These are phyloP conservation scores for Hypoxylon sp. DNA, from an alignment of 2,329 filamentous ascomycete genomes.

Conservation along the genomic window DNA sequence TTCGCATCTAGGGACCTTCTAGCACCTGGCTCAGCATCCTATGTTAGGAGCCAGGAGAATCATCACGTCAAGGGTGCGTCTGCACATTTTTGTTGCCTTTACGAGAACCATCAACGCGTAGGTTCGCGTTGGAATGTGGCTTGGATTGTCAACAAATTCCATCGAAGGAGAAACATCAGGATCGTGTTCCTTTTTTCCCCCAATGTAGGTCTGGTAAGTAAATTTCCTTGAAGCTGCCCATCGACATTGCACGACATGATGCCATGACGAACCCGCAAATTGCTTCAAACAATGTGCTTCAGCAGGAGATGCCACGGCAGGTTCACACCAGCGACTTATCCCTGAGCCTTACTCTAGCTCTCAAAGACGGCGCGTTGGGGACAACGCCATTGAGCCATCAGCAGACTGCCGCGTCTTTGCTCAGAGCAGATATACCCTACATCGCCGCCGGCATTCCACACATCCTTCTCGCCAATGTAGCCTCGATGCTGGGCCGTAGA, in stretches of 20 bases:
- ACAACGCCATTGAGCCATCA: conserved; percentile 47
- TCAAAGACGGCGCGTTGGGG: conserved; percentile 44
- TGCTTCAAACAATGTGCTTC: conserved; percentile 2
- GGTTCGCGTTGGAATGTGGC: conserved; percentile 28
- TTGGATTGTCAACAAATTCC: conserved; percentile 31
- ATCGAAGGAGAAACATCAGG: conserved; percentile 8
- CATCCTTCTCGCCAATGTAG: conserved; percentile 31
- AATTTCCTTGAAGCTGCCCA: not conserved
- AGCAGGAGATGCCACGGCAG: conserved; percentile 8
- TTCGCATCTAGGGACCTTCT: not conserved
- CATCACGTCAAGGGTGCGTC: not conserved
- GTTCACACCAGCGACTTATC: conserved; percentile 19
- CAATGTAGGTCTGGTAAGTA: not conserved
- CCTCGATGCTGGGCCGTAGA: conserved; percentile 16
- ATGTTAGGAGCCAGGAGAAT: conserved; percentile 1
- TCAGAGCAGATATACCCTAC: conserved; percentile 41
- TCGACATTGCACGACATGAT: conserved; percentile 15
- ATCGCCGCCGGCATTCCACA: conserved; percentile 34
- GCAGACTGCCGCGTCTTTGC: conserved; percentile 36
- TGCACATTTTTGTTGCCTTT: conserved; percentile 5
- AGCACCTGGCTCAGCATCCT: not conserved
- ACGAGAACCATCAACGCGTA: conserved; percentile 11
- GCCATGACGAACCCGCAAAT: conserved; percentile 26
- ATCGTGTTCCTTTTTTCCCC: not conserved
- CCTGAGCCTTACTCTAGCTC: conserved; percentile 42